These are phyloP conservation scores for Psilocybe azurescens DNA, from an alignment of 768 basidiomycete genomes.

Conservation along the genomic window DNA sequence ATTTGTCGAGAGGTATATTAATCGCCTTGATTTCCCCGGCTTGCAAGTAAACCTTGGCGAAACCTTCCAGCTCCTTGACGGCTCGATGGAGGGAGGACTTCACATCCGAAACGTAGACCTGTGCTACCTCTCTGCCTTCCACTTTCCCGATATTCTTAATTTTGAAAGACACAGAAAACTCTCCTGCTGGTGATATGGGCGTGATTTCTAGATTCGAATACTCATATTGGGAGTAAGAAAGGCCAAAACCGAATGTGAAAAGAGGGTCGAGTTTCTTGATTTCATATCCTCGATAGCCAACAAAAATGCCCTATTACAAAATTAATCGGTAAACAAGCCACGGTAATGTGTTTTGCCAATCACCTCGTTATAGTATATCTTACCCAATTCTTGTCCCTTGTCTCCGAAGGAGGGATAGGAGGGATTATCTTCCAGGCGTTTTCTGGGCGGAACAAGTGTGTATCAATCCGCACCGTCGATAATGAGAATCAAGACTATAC, in stretches of 20 bases:
- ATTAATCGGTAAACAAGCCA: slow-evolving; percentile 2
- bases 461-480: neutral
- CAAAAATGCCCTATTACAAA: slow-evolving; percentile 47
- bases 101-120: slow-evolving; percentile 52
- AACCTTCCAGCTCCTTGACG: slow-evolving; percentile 51
- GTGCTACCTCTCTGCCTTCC: slow-evolving; percentile 51
- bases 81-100: slow-evolving; percentile 49
- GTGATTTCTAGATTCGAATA: slow-evolving; percentile 47
- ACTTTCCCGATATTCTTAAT: slow-evolving; percentile 49
- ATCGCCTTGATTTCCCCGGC: slow-evolving; percentile 48
- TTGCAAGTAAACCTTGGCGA: slow-evolving; percentile 49
- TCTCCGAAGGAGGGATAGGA: slow-evolving; percentile 50
- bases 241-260: slow-evolving; percentile 63
- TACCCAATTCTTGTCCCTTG: slow-evolving; percentile 47
- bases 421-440: slow-evolving; percentile 57
- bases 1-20: slow-evolving; percentile 44
- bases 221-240: slow-evolving; percentile 65
- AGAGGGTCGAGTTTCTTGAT: slow-evolving; percentile 46
- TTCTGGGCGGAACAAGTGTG: slow-evolving; percentile 29
- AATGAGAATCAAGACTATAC: slow-evolving; percentile 16
- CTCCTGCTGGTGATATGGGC: slow-evolving; percentile 34
- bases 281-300: slow-evolving; percentile 60
- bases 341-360: neutral
- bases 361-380: slow-evolving; percentile 53
- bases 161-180: slow-evolving; percentile 46